Evolutionary conservation across 2,329 filamentous ascomycete species (phyloP).

Genomic region (Trichoderma pleuroti): DNA sequence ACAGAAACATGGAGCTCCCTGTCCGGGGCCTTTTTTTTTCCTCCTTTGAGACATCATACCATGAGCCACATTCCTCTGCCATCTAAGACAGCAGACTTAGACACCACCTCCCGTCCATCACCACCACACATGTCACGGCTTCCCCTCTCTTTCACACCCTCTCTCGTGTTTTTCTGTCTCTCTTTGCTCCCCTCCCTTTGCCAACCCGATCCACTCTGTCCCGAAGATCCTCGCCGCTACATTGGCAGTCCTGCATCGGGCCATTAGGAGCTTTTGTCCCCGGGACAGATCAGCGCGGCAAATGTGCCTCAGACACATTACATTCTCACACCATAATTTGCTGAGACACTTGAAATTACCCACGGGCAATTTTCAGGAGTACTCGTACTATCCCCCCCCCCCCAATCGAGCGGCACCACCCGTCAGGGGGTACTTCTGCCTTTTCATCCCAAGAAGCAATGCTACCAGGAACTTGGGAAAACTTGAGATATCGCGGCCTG

Average conservation of each 20-base stretch:
- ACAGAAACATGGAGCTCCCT: neutral
- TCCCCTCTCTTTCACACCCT: neutral
- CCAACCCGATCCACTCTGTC: neutral
- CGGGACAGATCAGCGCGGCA: conserved; percentile 7
- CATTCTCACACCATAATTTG: conserved; percentile 9
- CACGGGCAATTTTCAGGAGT: neutral
- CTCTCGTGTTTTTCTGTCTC: conserved; percentile 13
- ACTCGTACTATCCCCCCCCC: neutral
- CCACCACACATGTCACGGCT: neutral
- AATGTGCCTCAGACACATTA: conserved; percentile 9
- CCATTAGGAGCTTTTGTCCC: neutral
- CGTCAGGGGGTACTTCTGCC: neutral
- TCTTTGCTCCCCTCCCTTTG: neutral
- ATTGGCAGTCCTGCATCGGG: neutral
- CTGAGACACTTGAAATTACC: conserved; percentile 11
- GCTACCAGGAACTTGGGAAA: conserved; percentile 4
- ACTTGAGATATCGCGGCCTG: neutral
- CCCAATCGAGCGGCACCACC: neutral
- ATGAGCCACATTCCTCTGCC: conserved; percentile 4
- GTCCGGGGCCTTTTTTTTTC: neutral
- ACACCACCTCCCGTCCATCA: neutral
- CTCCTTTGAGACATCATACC: neutral
- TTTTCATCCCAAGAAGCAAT: neutral
- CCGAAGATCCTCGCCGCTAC: neutral
- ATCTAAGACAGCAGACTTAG: conserved; percentile 10